Conservation (phyloP, 23 red algal genomes). For the Gracilaria domingensis region DNA sequence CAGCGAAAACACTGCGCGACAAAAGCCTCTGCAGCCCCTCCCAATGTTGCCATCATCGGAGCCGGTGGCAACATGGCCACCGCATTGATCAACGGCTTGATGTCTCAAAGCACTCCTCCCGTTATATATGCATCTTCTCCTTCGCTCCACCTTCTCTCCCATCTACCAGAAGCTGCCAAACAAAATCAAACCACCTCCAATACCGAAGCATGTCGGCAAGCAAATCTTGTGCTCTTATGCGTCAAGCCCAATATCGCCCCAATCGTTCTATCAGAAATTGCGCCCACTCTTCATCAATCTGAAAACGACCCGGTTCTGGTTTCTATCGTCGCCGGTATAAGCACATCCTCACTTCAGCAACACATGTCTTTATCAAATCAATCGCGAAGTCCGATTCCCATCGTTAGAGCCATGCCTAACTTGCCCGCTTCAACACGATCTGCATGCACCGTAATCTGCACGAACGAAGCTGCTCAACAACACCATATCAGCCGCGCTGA, state of each 20-base stretch:
- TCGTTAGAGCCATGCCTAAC: constrained; percentile 88
- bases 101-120: background rate
- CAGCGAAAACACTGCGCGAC: background rate
- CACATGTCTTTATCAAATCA: background rate
- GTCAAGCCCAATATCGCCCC: constrained; percentile 52
- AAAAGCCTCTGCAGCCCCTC: background rate
- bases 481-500: constrained; percentile 35
- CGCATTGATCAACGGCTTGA: constrained; percentile 41
- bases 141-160: background rate
- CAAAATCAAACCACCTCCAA: constrained; percentile 27
- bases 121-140: constrained; percentile 46
- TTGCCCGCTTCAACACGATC: constrained; percentile 48
- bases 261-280: constrained; percentile 37
- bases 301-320: constrained; percentile 20
- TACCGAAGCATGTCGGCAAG: background rate
- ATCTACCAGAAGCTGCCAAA: constrained; percentile 25
- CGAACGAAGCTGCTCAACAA: constrained; percentile 29
- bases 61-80: constrained; percentile 65
- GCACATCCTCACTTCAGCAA: constrained; percentile 14
- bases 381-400: background rate
- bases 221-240: constrained; percentile 34
- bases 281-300: background rate
- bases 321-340: constrained; percentile 36
- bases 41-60: constrained; percentile 36
- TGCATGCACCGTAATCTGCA: constrained; percentile 62